A percentile compares a stretch with the other conserved stretches of the same genome.
phyloP scores from a whole-genome alignment of 179 eudicot species.

The Carnegiea gigantea region DNA sequence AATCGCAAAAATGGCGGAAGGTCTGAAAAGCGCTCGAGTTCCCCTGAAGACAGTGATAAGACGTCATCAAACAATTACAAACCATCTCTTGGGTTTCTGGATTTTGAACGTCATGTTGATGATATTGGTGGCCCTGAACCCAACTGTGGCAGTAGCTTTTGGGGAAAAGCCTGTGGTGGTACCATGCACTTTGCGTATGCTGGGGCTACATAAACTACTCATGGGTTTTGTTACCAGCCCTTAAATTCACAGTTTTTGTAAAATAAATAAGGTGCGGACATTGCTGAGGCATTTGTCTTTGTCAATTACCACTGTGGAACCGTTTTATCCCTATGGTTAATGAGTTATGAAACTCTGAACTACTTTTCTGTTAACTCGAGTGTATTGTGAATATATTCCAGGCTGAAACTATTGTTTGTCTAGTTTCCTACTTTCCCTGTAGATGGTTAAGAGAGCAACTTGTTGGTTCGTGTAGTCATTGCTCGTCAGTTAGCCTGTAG shows the following conservation, averaged over 20 bases:
- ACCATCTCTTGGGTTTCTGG: slow-evolving; percentile 27
- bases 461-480: not conserved
- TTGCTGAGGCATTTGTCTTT: not conserved
- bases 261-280: slow-evolving; percentile 30
- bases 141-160: slow-evolving; percentile 60
- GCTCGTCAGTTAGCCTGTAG: not conserved
- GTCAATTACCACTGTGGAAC: not conserved
- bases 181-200: slow-evolving; percentile 51
- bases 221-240: slow-evolving; percentile 7
- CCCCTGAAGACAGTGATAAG: slow-evolving; percentile 29
- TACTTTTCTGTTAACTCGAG: not conserved
- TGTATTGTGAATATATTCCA: not conserved
- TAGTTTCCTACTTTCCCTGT: not conserved
- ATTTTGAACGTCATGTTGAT: slow-evolving; percentile 28
- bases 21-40: slow-evolving; percentile 30
- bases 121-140: slow-evolving; percentile 46
- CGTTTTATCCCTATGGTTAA: not conserved
- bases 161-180: slow-evolving; percentile 40
- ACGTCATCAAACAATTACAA: slow-evolving; percentile 25
- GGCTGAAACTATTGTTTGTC: not conserved
- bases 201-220: slow-evolving; percentile 36
- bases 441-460: not conserved
- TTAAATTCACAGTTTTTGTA: slow-evolving; percentile 12
- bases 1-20: slow-evolving; percentile 38
- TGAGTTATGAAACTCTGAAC: not conserved